Base-by-base conservation (phyloP, 352 stramenopile genomes). In the Lagenidium sp. region DNA sequence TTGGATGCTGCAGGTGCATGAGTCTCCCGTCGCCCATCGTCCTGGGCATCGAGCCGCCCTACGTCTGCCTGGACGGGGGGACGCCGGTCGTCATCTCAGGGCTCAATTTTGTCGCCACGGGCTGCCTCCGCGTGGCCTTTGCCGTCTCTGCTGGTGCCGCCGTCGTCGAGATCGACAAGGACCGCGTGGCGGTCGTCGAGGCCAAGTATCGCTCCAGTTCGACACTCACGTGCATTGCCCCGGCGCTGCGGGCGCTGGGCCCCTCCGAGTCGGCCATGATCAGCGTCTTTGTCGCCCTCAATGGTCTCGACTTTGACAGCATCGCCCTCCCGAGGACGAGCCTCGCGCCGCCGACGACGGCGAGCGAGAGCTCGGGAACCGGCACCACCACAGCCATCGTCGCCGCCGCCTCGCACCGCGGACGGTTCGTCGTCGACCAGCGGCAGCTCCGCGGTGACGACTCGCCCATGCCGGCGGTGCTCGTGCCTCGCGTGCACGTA, bases 281-380 rank as follows among this genome's bases (percentile, higher is more conserved):
- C 16, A 60, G 29, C 19, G 23, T 63, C 18, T 61, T 51, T 36
- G 52, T 72, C 21, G 39, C 59, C 1, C 22, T 57, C 34, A 72
- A 72, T 26, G 62, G 62, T 13, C 11, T 72, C n/a, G 62, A 72
- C 29, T 72, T 72, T 19, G 61, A 72, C 37, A 68, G 62, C 32
- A 43, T 72, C 20, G 49, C 55, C 1, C 41, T 72, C 8, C 62
- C 62, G n/a, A n/a, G n/a, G n/a, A n/a, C n/a, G n/a, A n/a, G n/a
- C n/a, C n/a, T n/a, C n/a, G n/a, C n/a, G n/a, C n/a, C n/a, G n/a
- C n/a, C n/a, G n/a, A n/a, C n/a, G n/a, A n/a, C n/a, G n/a, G n/a
- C n/a, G n/a, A n/a, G n/a, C n/a, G n/a, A n/a, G n/a, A n/a, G n/a
- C n/a, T n/a, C n/a, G n/a, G n/a, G n/a, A n/a, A n/a, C n/a, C n/a